These are phyloP conservation scores for Malassezia nana DNA, from an alignment of 1,284 basidiomycete genomes.

Conservation along the genomic window DNA sequence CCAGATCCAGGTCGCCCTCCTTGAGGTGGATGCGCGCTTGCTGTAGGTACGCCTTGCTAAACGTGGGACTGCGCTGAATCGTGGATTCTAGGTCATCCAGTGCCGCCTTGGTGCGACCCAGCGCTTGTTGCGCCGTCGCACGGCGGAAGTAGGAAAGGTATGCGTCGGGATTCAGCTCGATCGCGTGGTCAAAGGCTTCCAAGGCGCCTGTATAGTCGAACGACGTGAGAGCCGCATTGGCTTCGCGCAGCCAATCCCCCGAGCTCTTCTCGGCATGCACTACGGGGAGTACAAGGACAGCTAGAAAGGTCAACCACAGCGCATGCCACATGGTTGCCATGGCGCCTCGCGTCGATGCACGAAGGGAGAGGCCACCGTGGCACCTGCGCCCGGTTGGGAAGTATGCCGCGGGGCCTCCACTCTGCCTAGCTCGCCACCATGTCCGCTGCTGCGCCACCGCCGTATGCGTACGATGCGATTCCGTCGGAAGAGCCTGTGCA, in stretches of 20 bases:
- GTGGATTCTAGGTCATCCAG: constrained; percentile 34
- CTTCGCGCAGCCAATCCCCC: constrained; percentile 17
- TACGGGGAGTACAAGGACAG: background rate
- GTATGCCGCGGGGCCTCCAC: background rate
- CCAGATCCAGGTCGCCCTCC: constrained; percentile 38
- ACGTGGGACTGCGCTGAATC: constrained; percentile 35
- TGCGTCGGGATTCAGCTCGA: constrained; percentile 29
- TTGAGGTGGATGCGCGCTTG: constrained; percentile 36
- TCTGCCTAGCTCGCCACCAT: background rate
- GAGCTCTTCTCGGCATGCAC: constrained; percentile 8
- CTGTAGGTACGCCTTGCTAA: constrained; percentile 40
- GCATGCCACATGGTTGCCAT: constrained; percentile 1
- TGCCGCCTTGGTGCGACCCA: constrained; percentile 38
- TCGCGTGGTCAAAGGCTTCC: constrained; percentile 31
- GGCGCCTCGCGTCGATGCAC: constrained; percentile 2
- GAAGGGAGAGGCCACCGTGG: constrained; percentile 1
- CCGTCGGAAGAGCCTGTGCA: constrained; percentile 18
- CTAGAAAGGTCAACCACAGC: background rate
- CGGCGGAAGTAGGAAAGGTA: constrained; percentile 44
- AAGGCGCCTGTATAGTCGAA: constrained; percentile 35
- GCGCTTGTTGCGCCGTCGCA: constrained; percentile 42
- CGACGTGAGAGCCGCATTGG: constrained; percentile 32
- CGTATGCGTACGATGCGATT: constrained; percentile 15
- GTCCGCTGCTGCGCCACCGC: constrained; percentile 3
- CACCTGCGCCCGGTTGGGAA: background rate